phyloP scores from a whole-genome alignment of 495 filamentous ascomycete genomes.

The Clohesyomyces aquaticus region DNA sequence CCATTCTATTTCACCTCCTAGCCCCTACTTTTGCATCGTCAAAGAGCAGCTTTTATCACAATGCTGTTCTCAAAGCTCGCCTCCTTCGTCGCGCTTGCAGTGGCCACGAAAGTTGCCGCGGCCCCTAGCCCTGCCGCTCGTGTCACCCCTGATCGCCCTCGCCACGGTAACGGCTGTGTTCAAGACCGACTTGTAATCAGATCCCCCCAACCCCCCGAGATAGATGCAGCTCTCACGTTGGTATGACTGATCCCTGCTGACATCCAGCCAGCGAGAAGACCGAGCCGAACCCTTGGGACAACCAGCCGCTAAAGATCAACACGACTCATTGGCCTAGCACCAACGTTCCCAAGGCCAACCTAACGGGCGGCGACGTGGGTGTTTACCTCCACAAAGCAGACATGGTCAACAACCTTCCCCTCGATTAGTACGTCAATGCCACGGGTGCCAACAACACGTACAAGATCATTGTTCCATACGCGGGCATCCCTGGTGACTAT shows the following conservation, averaged over 20 bases:
- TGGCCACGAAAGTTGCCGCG: neutral
- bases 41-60: neutral
- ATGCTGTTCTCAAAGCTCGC: neutral
- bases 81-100: neutral
- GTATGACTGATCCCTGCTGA: neutral
- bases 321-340: too few species aligned
- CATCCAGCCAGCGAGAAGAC: neutral
- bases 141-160: neutral
- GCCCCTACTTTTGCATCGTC: neutral
- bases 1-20: neutral
- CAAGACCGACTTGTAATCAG: neutral
- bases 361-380: neutral
- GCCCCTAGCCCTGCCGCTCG: neutral
- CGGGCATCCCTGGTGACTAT: neutral
- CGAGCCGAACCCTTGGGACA: neutral
- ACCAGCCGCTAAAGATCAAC: neutral
- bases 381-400: neutral
- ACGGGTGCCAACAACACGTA: neutral
- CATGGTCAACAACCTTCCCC: neutral
- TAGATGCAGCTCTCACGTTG: neutral
- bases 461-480: neutral
- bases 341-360: too few species aligned
- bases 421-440: neutral
- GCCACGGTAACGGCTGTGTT: neutral
- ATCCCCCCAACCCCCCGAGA: neutral